Percentiles rank a stretch among this genome's conserved stretches.
These are phyloP conservation scores for Punctularia strigosozonata DNA, from an alignment of 768 basidiomycete genomes.

Conservation along the genomic window DNA sequence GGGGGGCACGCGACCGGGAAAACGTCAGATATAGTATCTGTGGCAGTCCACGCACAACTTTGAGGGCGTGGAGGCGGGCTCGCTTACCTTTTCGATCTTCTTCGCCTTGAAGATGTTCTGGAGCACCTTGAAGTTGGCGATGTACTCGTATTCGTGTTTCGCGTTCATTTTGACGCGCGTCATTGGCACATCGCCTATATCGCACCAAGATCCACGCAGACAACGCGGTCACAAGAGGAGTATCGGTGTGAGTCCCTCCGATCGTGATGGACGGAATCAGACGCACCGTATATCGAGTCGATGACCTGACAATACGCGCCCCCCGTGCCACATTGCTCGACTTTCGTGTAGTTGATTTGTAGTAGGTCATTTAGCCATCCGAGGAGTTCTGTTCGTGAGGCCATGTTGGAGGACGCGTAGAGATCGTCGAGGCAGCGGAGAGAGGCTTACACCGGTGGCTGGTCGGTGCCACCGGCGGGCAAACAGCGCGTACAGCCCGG, in stretches of 20 bases:
- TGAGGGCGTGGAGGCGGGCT: no score
- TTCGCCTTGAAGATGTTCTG: conserved; percentile 87
- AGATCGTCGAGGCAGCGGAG: conserved; percentile 4
- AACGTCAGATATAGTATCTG: no score
- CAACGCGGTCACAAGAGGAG: conserved; percentile 1
- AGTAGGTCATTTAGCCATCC: conserved; percentile 93
- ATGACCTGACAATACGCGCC: conserved; percentile 92
- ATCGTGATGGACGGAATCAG: not conserved
- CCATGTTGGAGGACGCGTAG: conserved; percentile 26
- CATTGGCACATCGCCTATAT: conserved; percentile 82
- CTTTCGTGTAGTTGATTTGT: conserved; percentile 81
- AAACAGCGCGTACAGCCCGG: no score
- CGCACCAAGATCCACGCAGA: not conserved
- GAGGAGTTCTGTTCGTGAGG: conserved; percentile 78
- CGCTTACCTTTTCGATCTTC: conserved; percentile 86
- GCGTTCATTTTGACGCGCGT: conserved; percentile 89
- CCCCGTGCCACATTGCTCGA: conserved; percentile 87
- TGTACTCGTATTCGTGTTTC: conserved; percentile 90
- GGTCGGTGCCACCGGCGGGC: no score
- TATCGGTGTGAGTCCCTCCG: no score
- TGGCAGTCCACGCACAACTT: no score
- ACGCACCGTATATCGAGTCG: conserved; percentile 86
- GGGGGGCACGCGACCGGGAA: conserved; percentile 8
- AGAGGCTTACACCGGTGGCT: no score
- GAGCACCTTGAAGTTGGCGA: conserved; percentile 92